phyloP scores from a whole-genome alignment of 805 yeast species.

The Gaillardinia entomophila region DNA sequence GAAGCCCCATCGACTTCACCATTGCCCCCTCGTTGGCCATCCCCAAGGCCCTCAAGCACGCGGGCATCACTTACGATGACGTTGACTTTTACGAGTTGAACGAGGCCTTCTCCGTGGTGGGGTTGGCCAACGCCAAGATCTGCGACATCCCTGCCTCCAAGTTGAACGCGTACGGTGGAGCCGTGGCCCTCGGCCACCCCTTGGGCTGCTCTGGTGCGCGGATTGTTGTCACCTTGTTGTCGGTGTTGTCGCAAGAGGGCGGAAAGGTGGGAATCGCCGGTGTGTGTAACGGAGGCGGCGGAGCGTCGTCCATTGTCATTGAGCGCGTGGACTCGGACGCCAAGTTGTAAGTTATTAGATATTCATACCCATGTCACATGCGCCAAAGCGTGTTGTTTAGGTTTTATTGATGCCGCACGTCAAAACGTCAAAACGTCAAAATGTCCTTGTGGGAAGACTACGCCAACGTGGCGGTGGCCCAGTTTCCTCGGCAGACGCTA shows the following conservation, averaged over 20 bases:
- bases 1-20: constrained; percentile 90
- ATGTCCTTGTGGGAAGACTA: no score
- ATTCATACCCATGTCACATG: no score
- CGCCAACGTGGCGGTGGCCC: no score
- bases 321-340: constrained; percentile 49
- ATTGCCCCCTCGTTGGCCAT: constrained; percentile 93
- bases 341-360: constrained; percentile 22
- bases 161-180: constrained; percentile 91
- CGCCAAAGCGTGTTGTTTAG: no score
- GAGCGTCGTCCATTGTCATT: constrained; percentile 89
- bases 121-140: constrained; percentile 78
- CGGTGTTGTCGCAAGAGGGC: constrained; percentile 77
- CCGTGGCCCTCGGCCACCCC: constrained; percentile 94
- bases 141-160: constrained; percentile 58
- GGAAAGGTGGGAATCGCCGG: constrained; percentile 88
- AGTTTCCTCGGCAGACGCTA: no score
- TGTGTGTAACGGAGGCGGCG: constrained; percentile 99
- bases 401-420: no score
- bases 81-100: constrained; percentile 92
- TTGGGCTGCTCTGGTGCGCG: constrained; percentile 96
- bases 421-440: no score
- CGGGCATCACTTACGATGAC: constrained; percentile 56
- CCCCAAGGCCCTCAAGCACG: constrained; percentile 92
- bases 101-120: constrained; percentile 97
- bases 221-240: constrained; percentile 77